These are phyloP conservation scores for Luzula sylvatica DNA, from an alignment of 176 grass and related monocot species.

Conservation along the genomic window DNA sequence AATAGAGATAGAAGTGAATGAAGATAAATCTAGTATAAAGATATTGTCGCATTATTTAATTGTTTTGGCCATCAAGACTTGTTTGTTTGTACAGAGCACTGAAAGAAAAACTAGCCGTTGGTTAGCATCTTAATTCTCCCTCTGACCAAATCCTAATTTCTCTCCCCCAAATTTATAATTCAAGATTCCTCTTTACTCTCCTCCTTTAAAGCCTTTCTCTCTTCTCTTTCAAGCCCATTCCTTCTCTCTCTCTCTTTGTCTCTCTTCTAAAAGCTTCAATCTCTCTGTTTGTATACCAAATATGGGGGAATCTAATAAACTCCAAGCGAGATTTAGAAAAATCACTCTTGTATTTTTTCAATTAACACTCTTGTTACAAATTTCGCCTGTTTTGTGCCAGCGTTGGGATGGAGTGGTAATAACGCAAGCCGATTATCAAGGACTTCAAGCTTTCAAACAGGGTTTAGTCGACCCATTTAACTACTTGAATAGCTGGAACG, in stretches of 20 bases:
- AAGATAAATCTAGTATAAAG: not conserved
- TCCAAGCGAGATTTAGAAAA: not conserved
- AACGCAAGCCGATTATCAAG: constrained; percentile 67
- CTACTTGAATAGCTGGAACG: constrained; percentile 79
- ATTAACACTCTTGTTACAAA: not conserved
- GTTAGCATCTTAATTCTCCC: constrained; percentile 6
- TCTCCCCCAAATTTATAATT: constrained; percentile 20
- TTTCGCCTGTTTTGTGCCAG: constrained; percentile 1
- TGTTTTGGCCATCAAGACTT: constrained; percentile 1
- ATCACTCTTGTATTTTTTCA: not conserved
- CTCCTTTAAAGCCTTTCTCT: constrained; percentile 1
- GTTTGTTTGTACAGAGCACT: not conserved
- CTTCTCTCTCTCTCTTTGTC: not conserved
- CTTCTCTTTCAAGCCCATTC: constrained; percentile 13
- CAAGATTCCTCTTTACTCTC: not conserved
- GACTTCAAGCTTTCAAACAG: constrained; percentile 62
- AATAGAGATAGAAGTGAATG: not conserved
- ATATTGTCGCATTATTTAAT: constrained; percentile 5
- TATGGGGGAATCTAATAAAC: not conserved
- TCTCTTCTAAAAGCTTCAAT: not conserved
- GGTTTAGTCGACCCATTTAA: constrained; percentile 45
- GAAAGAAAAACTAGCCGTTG: constrained; percentile 25
- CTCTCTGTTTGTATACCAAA: not conserved
- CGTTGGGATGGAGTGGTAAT: constrained; percentile 56
- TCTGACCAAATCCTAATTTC: constrained; percentile 18